phyloP scores from a whole-genome alignment of 2,329 filamentous ascomycete genomes.

The Alternaria atra region DNA sequence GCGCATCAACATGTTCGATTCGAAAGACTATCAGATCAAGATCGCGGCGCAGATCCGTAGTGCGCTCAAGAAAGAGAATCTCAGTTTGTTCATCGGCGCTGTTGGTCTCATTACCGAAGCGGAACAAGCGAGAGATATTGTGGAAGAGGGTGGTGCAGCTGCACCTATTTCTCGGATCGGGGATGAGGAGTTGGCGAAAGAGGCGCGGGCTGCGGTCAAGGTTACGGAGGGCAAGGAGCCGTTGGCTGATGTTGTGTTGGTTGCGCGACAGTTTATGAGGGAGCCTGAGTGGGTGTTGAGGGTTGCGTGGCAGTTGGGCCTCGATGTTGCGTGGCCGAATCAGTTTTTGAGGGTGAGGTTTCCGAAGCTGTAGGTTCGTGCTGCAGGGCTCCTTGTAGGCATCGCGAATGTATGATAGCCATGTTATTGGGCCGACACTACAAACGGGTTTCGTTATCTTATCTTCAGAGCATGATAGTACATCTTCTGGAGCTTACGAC shows the following conservation, averaged over 20 bases:
- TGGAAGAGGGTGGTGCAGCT: slow-evolving; percentile 41
- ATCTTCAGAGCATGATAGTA: neutral
- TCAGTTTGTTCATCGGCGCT: slow-evolving; percentile 59
- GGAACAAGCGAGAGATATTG: slow-evolving; percentile 60
- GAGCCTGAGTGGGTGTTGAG: slow-evolving; percentile 65
- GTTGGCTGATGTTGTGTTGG: slow-evolving; percentile 60
- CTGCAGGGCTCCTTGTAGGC: neutral
- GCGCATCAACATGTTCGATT: slow-evolving; percentile 51
- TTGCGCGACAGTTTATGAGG: slow-evolving; percentile 64
- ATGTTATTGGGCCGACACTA: no score
- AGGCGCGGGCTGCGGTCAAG: slow-evolving; percentile 41
- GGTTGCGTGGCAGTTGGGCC: slow-evolving; percentile 59
- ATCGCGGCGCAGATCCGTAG: slow-evolving; percentile 59
- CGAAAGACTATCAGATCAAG: slow-evolving; percentile 59
- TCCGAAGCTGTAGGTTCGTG: slow-evolving; percentile 34
- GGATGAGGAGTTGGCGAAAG: slow-evolving; percentile 35
- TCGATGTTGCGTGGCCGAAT: slow-evolving; percentile 59
- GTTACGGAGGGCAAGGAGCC: slow-evolving; percentile 51
- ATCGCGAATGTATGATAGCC: no score
- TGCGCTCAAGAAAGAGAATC: slow-evolving; percentile 47
- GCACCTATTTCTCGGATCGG: slow-evolving; percentile 29
- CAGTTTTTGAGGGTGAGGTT: slow-evolving; percentile 56
- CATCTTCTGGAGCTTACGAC: no score
- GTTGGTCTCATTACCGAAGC: slow-evolving; percentile 65
- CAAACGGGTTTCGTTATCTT: no score